Evolutionary conservation across 2,329 filamentous ascomycete species (phyloP), one percentile per base, ranked within the genome.

Genomic region (Monosporascus ibericus): DNA sequence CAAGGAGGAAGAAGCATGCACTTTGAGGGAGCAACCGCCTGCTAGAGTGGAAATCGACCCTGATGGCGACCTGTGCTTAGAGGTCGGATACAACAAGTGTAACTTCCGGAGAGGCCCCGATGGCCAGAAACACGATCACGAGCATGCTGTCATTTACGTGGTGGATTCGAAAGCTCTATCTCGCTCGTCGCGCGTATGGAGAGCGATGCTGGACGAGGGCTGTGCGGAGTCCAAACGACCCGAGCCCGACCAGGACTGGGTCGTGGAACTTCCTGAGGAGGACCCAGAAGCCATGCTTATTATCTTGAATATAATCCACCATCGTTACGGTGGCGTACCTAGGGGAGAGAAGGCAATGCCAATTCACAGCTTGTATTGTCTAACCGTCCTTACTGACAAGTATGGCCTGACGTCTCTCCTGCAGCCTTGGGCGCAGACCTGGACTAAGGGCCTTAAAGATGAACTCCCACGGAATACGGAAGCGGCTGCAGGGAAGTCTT

Each of bases 201-300:
- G 51, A 42, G 57, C 47, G 47, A 37, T 58, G 47, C 22, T 60
- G 27, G 53, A 58, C 14, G 54, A 52, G 5, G 47, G 27, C 2
- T 58, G 58, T 39, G 39, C 48, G 20, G 54, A 60, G 27, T 52
- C 50, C 48, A 55, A 53, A 44, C 54, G 51, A 15, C 36, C 50
- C 11, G 42, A 54, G 24, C 22, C 48, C 3, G 24, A 7, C 3
- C 48, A 53, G 7, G 52, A 52, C 6, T 58, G 58, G 54, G 47
- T 57, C n/a, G 54, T 58, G 25, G 53, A 57, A 17, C 47, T 60
- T 5, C 56, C 53, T 8, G 56, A 60, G 5, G 58, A 60, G 27
- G 55, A 60, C 25, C 36, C 50, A 24, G 22, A 44, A 40, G 50
- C 54, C 8, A 60, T 60, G 58, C 27, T 34, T 14, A 53, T 57